These are phyloP conservation scores for Beauveria scarabaeidicola DNA, from an alignment of 2,329 filamentous ascomycete genomes.

Conservation along the genomic window DNA sequence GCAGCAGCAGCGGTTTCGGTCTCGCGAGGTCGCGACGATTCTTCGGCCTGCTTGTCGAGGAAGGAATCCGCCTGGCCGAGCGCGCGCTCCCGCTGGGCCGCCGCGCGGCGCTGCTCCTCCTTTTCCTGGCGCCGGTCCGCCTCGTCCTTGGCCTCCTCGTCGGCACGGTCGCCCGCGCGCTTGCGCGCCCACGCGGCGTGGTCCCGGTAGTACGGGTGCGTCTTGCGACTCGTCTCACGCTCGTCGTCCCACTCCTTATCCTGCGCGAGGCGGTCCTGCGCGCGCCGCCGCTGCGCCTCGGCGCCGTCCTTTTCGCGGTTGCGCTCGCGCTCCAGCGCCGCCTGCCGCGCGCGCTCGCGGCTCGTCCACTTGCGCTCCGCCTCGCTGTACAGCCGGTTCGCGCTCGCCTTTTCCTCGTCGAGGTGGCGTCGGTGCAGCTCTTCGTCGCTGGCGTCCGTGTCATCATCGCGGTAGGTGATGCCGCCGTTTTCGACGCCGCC, in stretches of 20 bases:
- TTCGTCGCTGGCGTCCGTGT: slow-evolving; percentile 78
- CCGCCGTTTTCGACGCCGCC: slow-evolving; percentile 38
- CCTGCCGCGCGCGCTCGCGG: slow-evolving; percentile 73
- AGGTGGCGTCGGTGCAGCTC: slow-evolving; percentile 69
- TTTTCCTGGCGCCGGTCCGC: slow-evolving; percentile 71
- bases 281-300: slow-evolving; percentile 54
- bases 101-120: slow-evolving; percentile 60
- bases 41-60: slow-evolving; percentile 73
- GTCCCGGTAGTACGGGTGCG: slow-evolving; percentile 79
- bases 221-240: slow-evolving; percentile 62
- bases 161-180: slow-evolving; percentile 61
- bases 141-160: slow-evolving; percentile 73
- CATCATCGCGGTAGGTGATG: slow-evolving; percentile 64
- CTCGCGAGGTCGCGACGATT: slow-evolving; percentile 47
- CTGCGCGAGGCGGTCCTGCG: slow-evolving; percentile 58
- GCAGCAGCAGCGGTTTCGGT: slow-evolving; percentile 27
- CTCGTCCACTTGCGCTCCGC: slow-evolving; percentile 87
- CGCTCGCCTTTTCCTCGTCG: slow-evolving; percentile 64
- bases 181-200: slow-evolving; percentile 78
- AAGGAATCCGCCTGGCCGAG: slow-evolving; percentile 84
- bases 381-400: slow-evolving; percentile 73
- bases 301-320: slow-evolving; percentile 71
- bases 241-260: slow-evolving; percentile 82
- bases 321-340: slow-evolving; percentile 77
- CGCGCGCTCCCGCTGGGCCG: slow-evolving; percentile 67